These are phyloP conservation scores for Helenozyma baotianmanensis DNA, from an alignment of 805 yeast species.

Conservation along the genomic window DNA sequence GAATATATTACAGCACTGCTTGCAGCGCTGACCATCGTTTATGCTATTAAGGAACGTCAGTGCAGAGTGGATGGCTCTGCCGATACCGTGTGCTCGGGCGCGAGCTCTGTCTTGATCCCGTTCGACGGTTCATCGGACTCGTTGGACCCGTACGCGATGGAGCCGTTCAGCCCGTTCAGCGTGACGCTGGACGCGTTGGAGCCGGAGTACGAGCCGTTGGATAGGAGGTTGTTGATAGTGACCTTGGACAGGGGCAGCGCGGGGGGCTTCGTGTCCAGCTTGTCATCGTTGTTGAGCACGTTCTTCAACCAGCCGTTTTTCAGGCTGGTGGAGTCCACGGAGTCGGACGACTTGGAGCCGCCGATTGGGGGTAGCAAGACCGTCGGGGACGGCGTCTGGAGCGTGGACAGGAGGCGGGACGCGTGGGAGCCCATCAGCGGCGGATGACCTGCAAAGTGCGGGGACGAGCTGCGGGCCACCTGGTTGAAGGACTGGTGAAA, in stretches of 20 bases:
- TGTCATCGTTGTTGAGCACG: slow-evolving; percentile 5
- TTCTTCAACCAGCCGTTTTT: slow-evolving; percentile 5
- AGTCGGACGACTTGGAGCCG: too few species aligned
- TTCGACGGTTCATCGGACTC: too few species aligned
- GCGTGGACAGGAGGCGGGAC: background rate
- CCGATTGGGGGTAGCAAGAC: background rate
- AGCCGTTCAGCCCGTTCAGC: too few species aligned
- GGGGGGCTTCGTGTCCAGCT: too few species aligned
- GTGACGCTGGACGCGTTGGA: too few species aligned
- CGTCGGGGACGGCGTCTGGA: background rate
- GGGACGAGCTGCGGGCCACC: slow-evolving; percentile 4
- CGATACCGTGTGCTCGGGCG: too few species aligned
- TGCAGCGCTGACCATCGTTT: too few species aligned
- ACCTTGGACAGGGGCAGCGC: background rate
- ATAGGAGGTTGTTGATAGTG: slow-evolving; percentile 3
- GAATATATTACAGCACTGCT: background rate
- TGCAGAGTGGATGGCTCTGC: too few species aligned
- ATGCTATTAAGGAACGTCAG: too few species aligned
- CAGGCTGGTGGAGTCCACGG: background rate
- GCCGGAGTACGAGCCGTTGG: too few species aligned
- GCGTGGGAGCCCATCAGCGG: slow-evolving; percentile 1
- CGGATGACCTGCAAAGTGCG: slow-evolving; percentile 1
- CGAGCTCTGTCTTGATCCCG: too few species aligned
- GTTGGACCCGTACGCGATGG: too few species aligned
- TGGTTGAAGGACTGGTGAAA: slow-evolving; percentile 34